Evolutionary conservation across 164 flowering plant species (phyloP).

Genomic region (Magnolia kwangsiensis): DNA sequence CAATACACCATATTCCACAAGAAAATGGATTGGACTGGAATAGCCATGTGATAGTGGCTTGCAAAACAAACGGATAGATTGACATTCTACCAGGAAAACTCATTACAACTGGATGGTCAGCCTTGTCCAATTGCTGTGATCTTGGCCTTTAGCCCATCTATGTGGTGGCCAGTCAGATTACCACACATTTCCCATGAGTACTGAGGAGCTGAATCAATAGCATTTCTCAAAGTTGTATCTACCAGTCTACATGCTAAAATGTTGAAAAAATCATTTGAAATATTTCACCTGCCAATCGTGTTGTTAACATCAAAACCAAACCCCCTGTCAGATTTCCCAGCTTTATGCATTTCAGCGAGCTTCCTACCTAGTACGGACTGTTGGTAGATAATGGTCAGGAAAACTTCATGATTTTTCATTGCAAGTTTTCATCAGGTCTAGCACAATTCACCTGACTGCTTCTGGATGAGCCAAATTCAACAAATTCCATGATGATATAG

Average conservation of each 20-base stretch:
- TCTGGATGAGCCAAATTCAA: constrained; percentile 83
- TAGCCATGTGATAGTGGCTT: no score
- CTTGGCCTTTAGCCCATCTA: no score
- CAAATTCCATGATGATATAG: constrained; percentile 89
- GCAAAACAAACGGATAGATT: no score
- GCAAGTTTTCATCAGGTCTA: neutral
- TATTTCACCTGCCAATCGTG: constrained; percentile 87
- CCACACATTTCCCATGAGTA: no score
- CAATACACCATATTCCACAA: no score
- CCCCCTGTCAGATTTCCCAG: constrained; percentile 73
- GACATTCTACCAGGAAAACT: no score
- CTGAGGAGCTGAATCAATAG: no score
- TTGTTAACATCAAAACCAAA: constrained; percentile 88
- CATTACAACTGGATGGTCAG: no score
- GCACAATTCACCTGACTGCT: constrained; percentile 63
- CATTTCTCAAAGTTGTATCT: neutral
- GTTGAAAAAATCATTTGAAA: neutral
- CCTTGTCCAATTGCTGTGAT: no score
- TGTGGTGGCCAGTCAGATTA: no score
- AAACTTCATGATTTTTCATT: neutral
- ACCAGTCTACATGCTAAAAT: neutral
- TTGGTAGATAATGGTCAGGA: constrained; percentile 13
- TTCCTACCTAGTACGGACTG: constrained; percentile 81
- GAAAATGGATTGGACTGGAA: no score
- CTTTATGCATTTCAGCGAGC: constrained; percentile 97